Evolutionary conservation across 441 rosid genomes (phyloP).

Genomic region (Oxalis stricta): DNA sequence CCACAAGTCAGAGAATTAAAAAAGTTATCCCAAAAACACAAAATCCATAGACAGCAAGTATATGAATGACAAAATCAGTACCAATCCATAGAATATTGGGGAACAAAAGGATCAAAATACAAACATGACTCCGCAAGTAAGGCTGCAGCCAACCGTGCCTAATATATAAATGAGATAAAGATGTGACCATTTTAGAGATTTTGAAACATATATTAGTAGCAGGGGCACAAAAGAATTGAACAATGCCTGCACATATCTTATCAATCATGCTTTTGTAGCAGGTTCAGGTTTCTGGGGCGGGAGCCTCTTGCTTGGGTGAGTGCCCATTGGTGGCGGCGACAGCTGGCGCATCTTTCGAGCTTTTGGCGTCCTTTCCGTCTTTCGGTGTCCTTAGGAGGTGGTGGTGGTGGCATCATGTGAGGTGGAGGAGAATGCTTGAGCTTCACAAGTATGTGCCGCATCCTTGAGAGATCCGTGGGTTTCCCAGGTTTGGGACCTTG

Average conservation of each 20-base stretch:
- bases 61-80: background rate
- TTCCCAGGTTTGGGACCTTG: constrained; percentile 48
- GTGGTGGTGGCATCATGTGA: constrained; percentile 41
- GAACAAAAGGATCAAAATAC: background rate
- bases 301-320: constrained; percentile 16
- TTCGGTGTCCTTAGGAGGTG: constrained; percentile 33
- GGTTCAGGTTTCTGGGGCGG: no score
- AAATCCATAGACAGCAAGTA: background rate
- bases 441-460: constrained; percentile 38
- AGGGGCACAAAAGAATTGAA: background rate
- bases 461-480: constrained; percentile 36
- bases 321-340: no score
- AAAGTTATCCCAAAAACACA: background rate
- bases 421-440: constrained; percentile 34
- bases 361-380: constrained; percentile 22
- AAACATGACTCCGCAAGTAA: background rate
- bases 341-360: constrained; percentile 15
- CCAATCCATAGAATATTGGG: constrained; percentile 5
- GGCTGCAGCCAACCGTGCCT: background rate
- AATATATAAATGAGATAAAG: background rate
- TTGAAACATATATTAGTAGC: constrained; percentile 1
- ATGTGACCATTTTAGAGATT: constrained; percentile 2
- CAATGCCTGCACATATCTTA: no score
- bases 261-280: no score
- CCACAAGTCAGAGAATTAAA: no score